Base-by-base conservation (phyloP, 805 yeast genomes). In the Kluyveromyces dobzhanskii region DNA sequence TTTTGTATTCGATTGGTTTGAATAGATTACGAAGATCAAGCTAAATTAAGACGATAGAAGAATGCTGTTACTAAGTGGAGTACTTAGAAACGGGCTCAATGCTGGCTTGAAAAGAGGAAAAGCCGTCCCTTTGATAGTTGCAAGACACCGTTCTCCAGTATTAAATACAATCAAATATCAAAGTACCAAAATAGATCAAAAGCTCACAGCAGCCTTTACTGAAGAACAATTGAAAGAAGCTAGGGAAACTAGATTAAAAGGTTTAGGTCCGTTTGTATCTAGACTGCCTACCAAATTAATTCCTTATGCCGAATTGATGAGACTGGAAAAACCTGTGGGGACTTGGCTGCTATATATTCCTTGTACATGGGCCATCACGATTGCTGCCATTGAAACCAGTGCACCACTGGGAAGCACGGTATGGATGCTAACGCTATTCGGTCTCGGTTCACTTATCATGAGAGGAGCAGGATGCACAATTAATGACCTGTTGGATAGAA, bases 401-500 rank as follows among this genome's bases (percentile, higher is more conserved):
- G 95, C 96, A 0, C 80, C 95, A 0, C 39, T 86, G 1, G 44
- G 73, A 0, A 70, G 77, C 1, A 80, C 90, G 0, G 43, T 70
- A 0, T 73, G 71, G 53, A 85, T 80, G 53, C 56, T 85, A 25
- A 70, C 75, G 0, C 64, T 87, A 11, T 92, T 87, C 56, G 78
- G 90, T 4, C 67, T 81, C 3, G 99, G 99, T 11, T 75, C 97
- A 0, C 53, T 88, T 29, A 70, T 90, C 13, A 92, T 94, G 95
- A 74, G 99, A 59, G 96, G 97, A 19, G 97, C 96, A 1, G 99
- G 98, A 0, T 92, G 99, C 59, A 88, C 95, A 0, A 80, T 92
- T 40, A 92, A 92, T 57, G 99, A 92, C 61, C 67, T 90, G 32
- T 67, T 80, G 56, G 99, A 92, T 57, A 67, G 86, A 38, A 70